phyloP scores from a whole-genome alignment of 805 yeast genomes.

The Kuraishia borneana region DNA sequence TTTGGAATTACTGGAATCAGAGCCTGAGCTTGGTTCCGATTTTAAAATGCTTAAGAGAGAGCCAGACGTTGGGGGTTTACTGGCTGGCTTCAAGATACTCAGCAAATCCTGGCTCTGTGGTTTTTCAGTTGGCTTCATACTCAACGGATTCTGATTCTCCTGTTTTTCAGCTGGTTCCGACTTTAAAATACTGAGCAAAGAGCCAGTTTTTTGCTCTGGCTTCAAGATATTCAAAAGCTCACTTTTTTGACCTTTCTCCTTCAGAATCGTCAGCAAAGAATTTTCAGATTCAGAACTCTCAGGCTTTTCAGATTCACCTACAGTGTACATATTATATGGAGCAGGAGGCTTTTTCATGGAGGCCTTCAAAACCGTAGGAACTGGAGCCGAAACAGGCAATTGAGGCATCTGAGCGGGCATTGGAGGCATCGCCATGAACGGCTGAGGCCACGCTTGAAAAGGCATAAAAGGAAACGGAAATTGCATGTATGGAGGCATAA shows the following conservation, averaged over 20 bases:
- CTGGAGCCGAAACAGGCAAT: constrained; percentile 2
- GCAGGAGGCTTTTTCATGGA: not conserved
- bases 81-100: constrained; percentile 8
- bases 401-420: constrained; percentile 1
- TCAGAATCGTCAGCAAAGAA: too few species aligned
- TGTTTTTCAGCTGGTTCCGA: constrained; percentile 18
- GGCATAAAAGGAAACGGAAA: constrained; percentile 8
- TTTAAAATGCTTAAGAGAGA: too few species aligned
- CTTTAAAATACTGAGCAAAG: too few species aligned
- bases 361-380: not conserved
- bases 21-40: too few species aligned
- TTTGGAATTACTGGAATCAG: not conserved
- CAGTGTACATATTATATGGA: not conserved
- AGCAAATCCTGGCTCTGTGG: constrained; percentile 20
- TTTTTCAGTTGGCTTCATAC: constrained; percentile 16
- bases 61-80: too few species aligned
- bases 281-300: constrained; percentile 15
- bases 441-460: constrained; percentile 7
- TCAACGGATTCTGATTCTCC: constrained; percentile 19
- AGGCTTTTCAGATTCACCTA: constrained; percentile 4
- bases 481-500: constrained; percentile 3
- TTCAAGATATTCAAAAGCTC: too few species aligned
- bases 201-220: too few species aligned
- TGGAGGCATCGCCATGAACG: constrained; percentile 5
- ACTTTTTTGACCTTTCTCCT: too few species aligned